Conservation (phyloP, 352 stramenopile genomes). For the Phytophthora hybrid region DNA sequence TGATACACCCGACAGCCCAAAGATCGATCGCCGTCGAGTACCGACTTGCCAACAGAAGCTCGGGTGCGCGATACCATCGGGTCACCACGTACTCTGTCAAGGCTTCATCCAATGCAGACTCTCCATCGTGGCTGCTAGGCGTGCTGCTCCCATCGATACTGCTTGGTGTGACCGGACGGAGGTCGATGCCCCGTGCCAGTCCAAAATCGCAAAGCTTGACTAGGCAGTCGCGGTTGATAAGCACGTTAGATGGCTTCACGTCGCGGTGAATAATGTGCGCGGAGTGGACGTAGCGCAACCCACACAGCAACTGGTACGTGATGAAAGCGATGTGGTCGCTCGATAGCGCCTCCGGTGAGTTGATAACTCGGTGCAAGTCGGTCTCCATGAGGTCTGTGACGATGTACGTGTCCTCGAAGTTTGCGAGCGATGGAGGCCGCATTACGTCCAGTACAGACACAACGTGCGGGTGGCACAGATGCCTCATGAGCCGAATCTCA, state of each 20-base stretch:
- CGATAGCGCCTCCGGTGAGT: constrained; percentile 72
- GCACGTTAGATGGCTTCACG: constrained; percentile 97
- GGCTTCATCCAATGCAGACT: constrained; percentile 53
- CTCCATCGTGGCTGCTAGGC: constrained; percentile 47
- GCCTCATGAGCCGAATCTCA: constrained; percentile 86
- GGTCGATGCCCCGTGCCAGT: constrained; percentile 79
- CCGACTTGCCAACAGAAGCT: constrained; percentile 94
- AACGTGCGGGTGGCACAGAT: constrained; percentile 77
- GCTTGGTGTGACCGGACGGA: constrained; percentile 34
- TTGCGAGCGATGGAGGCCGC: constrained; percentile 68
- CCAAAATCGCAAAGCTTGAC: constrained; percentile 94
- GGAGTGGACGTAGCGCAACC: constrained; percentile 87
- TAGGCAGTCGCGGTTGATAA: constrained; percentile 93
- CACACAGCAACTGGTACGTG: constrained; percentile 86
- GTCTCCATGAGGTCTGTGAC: constrained; percentile 88
- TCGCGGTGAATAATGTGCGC: constrained; percentile 91
- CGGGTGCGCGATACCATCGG: constrained; percentile 94
- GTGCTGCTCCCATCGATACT: constrained; percentile 39
- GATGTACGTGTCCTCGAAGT: constrained; percentile 90
- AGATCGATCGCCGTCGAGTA: constrained; percentile 96
- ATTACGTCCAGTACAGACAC: constrained; percentile 81
- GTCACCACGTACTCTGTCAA: constrained; percentile 95
- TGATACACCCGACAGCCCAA: constrained; percentile 98
- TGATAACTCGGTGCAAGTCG: constrained; percentile 84
- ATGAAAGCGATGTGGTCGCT: constrained; percentile 86